Conservation (phyloP, 257 asterid species). For the Mitragyna speciosa region DNA sequence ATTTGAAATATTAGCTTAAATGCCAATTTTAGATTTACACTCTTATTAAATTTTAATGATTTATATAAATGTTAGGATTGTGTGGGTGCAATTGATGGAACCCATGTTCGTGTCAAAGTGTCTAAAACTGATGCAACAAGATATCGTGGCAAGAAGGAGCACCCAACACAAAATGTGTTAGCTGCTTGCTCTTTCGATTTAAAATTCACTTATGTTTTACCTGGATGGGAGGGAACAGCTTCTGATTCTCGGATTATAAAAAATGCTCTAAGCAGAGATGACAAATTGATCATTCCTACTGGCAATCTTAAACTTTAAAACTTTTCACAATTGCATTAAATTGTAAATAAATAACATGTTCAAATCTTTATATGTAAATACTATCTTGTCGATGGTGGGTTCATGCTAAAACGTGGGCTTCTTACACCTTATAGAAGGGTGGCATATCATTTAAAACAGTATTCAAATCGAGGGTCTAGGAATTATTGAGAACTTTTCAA, state of each 20-base stretch:
- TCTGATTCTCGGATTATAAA: not conserved
- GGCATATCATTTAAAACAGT: not conserved
- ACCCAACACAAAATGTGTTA: not conserved
- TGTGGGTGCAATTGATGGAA: too few relatives aligned
- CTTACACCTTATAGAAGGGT: not conserved
- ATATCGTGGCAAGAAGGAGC: not conserved
- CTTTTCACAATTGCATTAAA: not conserved
- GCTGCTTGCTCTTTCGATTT: conserved; percentile 2
- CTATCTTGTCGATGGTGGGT: not conserved
- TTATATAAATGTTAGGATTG: too few relatives aligned
- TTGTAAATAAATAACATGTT: not conserved
- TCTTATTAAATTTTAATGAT: too few relatives aligned
- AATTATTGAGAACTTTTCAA: not conserved
- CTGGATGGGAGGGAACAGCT: not conserved
- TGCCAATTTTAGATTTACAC: too few relatives aligned
- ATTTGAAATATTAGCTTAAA: too few relatives aligned
- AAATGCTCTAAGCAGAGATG: conserved; percentile 2
- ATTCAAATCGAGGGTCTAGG: too few relatives aligned
- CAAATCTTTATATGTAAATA: not conserved
- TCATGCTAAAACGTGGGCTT: not conserved
- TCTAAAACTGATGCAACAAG: too few relatives aligned
- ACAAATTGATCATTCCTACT: not conserved
- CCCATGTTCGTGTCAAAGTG: too few relatives aligned
- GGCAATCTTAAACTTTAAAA: not conserved
- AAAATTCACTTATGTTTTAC: conserved; percentile 4